A percentile compares a stretch with the other conserved stretches of the same genome.
phyloP scores from a whole-genome alignment of 768 basidiomycete species.

The Heimioporus sp. region DNA sequence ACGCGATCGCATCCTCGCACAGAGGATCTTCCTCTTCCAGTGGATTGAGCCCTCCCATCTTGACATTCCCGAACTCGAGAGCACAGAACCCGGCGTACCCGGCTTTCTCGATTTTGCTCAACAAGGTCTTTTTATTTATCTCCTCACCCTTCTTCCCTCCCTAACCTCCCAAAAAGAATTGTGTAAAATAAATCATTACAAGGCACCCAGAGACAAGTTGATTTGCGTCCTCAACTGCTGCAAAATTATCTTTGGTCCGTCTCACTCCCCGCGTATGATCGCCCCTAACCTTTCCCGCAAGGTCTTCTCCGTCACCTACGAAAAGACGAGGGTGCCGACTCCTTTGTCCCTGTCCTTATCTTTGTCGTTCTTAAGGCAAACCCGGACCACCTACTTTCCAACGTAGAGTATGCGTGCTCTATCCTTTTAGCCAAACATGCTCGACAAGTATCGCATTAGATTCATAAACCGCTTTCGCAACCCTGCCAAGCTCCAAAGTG shows the following conservation, averaged over 20 bases:
- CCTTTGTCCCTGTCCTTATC: constrained; percentile 93
- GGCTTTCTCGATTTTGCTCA: constrained; percentile 89
- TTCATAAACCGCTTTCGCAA: constrained; percentile 96
- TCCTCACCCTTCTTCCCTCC: background rate
- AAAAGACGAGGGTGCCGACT: constrained; percentile 86
- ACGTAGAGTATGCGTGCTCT: constrained; percentile 72
- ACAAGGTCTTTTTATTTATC: constrained; percentile 64
- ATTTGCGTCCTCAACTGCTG: constrained; percentile 97
- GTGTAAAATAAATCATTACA: constrained; percentile 97
- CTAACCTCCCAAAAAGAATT: constrained; percentile 55
- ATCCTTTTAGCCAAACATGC: background rate
- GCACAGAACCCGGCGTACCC: constrained; percentile 41
- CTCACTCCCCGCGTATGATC: constrained; percentile 1
- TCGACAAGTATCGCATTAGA: constrained; percentile 37
- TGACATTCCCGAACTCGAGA: constrained; percentile 80
- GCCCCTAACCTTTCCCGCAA: constrained; percentile 28
- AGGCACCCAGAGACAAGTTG: constrained; percentile 96
- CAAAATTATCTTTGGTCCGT: constrained; percentile 95
- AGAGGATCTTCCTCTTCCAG: constrained; percentile 85
- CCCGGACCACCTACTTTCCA: constrained; percentile 88
- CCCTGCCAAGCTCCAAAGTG: constrained; percentile 85
- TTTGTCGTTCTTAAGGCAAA: constrained; percentile 94
- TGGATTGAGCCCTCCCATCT: constrained; percentile 91
- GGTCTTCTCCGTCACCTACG: constrained; percentile 87
- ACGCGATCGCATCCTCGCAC: constrained; percentile 84